These are phyloP conservation scores for Orbilia quercus DNA, from an alignment of 2,329 filamentous ascomycete species.

Conservation along the genomic window DNA sequence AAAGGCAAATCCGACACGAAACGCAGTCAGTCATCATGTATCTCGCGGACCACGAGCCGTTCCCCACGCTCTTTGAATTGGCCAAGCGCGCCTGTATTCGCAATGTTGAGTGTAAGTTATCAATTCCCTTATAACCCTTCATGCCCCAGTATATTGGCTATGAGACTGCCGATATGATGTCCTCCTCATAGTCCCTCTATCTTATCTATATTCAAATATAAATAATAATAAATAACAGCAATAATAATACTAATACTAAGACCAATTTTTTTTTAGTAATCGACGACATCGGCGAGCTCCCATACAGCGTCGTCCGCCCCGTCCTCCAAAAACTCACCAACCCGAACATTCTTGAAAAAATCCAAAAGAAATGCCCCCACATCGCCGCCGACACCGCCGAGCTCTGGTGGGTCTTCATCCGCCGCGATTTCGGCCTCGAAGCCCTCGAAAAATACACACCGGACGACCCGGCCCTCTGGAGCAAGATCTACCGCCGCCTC, in stretches of 20 bases:
- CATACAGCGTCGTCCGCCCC: conserved; percentile 73
- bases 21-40: conserved; percentile 18
- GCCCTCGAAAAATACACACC: conserved; percentile 71
- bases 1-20: neutral
- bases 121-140: neutral
- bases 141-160: no score
- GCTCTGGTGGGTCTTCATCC: conserved; percentile 83
- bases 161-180: no score
- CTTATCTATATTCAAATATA: no score
- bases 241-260: no score
- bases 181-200: no score
- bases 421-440: conserved; percentile 77
- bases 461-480: conserved; percentile 78
- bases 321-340: conserved; percentile 78
- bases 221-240: no score
- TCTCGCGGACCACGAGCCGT: conserved; percentile 1
- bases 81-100: conserved; percentile 42
- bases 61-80: conserved; percentile 50
- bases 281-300: conserved; percentile 76
- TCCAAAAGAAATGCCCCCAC: conserved; percentile 82
- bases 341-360: conserved; percentile 76
- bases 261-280: conserved; percentile 66
- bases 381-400: conserved; percentile 76
- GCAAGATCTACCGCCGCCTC: conserved; percentile 75
- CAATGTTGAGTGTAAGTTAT: conserved; percentile 36